Base-by-base conservation (phyloP, 73 alveolate species). In the Loxodes magnus region DNA sequence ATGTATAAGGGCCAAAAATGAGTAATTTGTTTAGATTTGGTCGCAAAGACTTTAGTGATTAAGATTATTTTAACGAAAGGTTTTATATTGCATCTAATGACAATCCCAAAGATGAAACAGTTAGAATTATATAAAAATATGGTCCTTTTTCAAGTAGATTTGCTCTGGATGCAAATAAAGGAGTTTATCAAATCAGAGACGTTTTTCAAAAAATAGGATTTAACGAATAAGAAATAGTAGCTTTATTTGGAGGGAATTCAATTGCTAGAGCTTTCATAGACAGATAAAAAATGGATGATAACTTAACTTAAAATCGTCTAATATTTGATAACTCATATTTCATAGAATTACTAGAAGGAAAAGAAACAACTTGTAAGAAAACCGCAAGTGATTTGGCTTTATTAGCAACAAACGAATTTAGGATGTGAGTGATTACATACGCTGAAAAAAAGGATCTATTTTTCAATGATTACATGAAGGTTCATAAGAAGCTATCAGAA, bases 231-330 rank as follows among this genome's bases (percentile, higher is more conserved):
- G 90, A 77, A 0, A 23, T 70, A 36, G 90, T 77, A 9, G 90
- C 79, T 17, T 37, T 77, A 4, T 52, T 53, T 62, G 90, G 90
- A 3, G 52, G 71, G 9, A 76, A 74, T 31, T 61, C 90, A 44
- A 70, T 77, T 4, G 90, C 84, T 2, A 44, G 63, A 33, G 56
- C 66, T 17, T 57, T 28, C 4, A 54, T 43, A 15, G 82, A 75
- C 5, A 37, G 60, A 17, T 35, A 75, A 25, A 71, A 77, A 20
- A 46, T 42, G 25, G 19, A 44, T 27, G 79, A 77, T 28, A 56
- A 70, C 59, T 77, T 80, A 79, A 67, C 77, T 7, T 56, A 52
- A 44, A 72, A 77, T 37, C 90, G 84, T 9, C 58, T 65, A 27
- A 78, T 69, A 14, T 77, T 77, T 29, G 82, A 71, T 60, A 77